Base-by-base conservation (phyloP, 2,329 filamentous ascomycete species). In the Ceratocystis cacaofunesta region DNA sequence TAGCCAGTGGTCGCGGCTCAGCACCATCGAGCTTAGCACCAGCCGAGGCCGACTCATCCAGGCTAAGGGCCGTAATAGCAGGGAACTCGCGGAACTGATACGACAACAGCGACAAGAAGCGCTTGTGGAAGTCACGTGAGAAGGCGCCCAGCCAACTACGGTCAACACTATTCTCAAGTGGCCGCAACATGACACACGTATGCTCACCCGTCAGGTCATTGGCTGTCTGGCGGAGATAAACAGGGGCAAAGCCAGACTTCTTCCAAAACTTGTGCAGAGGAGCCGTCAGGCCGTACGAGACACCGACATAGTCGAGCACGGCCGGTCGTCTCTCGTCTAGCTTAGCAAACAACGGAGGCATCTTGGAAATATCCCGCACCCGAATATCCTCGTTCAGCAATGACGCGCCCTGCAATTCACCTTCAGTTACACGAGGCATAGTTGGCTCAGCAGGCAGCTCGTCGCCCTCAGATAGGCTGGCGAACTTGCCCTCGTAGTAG, bases 201-300 rank as follows among this genome's bases (percentile, higher is more conserved):
- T 99, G 94, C 76, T 99, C 94, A 65, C 94, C 94, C 0, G 95
- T 99, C 58, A 99, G 80, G 66, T 97, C 94, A 73, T 97, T 99
- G 63, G 94, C 82, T 1, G 95, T 99, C 77, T 99, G 94, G 43
- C 94, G 84, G 15, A 99, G 82, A 72, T 99, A 99, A 0, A 99
- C 90, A 0, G 94, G 94, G 1, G 86, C 84, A 74, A 96, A 99
- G 0, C 80, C 80, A 17, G 88, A 84, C 44, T 89, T 87, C 76
- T 96, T 96, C 94, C 94, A 99, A 80, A 99, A 99, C 72, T 90
- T 95, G 78, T 96, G 94, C 15, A 99, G 84, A 15, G 84, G 81
- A 48, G 86, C 81, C 0, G 94, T 99, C 66, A 99, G 79, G 64
- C 94, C 95, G 73, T 95, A 99, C 72, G 90, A 95, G 62, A 99